Conservation (phyloP, 1,139 yeast species). For the Saccharomyces hybrid region DNA sequence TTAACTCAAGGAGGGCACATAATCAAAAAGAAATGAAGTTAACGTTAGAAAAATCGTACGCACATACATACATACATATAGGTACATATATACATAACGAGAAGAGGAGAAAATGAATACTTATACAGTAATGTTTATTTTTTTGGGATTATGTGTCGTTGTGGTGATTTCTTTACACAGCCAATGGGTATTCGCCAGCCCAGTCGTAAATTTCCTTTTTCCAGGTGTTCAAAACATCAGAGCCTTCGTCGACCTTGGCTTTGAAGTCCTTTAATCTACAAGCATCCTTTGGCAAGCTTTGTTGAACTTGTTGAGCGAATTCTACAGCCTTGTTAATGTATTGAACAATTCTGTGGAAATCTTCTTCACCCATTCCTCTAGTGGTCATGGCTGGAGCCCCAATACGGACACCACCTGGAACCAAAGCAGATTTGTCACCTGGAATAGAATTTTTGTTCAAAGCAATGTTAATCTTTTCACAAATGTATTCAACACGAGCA, state of each 20-base stretch:
- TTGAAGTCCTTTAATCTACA: constrained; percentile 93
- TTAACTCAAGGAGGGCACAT: constrained; percentile 72
- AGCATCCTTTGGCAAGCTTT: constrained; percentile 69
- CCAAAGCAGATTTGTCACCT: constrained; percentile 95
- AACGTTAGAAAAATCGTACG: background rate
- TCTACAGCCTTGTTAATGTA: constrained; percentile 81
- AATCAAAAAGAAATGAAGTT: constrained; percentile 5
- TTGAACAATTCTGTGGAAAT: constrained; percentile 72
- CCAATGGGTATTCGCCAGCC: constrained; percentile 93
- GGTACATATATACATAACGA: background rate
- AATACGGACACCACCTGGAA: constrained; percentile 96
- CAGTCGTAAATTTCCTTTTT: constrained; percentile 79
- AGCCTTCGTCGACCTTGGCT: constrained; percentile 62
- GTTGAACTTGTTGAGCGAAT: constrained; percentile 71
- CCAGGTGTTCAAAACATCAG: constrained; percentile 56
- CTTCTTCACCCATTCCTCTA: constrained; percentile 86
- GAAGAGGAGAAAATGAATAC: background rate
- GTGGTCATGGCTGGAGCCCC: constrained; percentile 99
- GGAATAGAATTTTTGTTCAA: constrained; percentile 96
- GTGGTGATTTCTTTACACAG: constrained; percentile 38
- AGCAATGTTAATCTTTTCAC: constrained; percentile 93
- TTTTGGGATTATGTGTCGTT: background rate
- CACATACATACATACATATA: constrained; percentile 1
- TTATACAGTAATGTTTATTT: background rate
- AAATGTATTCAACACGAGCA: constrained; percentile 92